Evolutionary conservation across 768 basidiomycete species (phyloP), one percentile per base, ranked within the genome.

Genomic region (Hygrocybe coccinea): DNA sequence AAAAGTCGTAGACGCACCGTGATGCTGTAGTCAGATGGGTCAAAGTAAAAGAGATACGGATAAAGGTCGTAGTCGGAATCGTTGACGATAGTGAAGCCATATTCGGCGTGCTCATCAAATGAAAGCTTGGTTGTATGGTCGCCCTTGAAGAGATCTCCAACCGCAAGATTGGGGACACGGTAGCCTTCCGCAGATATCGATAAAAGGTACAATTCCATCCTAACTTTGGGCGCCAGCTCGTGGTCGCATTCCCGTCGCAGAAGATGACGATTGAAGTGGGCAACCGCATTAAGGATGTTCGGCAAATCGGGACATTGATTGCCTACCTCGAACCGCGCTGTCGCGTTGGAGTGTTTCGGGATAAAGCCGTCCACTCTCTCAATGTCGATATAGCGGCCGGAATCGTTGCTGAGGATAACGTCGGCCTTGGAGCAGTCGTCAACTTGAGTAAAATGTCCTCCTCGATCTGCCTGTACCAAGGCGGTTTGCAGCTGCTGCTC

Each of bases 41-140:
- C 76, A 48, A 78, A 79, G 55, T 74, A 71, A 59, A 76, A 75
- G 6, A 75, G 64, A 25, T 73, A 73, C n/a, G 74, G 62, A 49
- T 74, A 78, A 5, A 78, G 54, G 5, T 66, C 61, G 17, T 62
- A 19, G 41, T 64, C 60, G 0, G 70, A 69, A 1, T 67, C 52
- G 56, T 76, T 76, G 54, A 61, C 64, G 33, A 76, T 63, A 4
- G 65, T 66, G 52, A 77, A 62, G 15, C 75, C 75, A 14, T 75
- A 67, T 3, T 58, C 39, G 2, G 55, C 66, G 0, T 57, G 5
- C 22, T 68, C 64, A n/a, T 72, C 62, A 33, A 33, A n/a, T 8
- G 7, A 3, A 9, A 51, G 3, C 2, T 4, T 36, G 19, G 50
- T 24, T 12, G 43, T 5, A 37, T 36, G 43, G 24, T 22, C 50